Conservation (phyloP, 768 basidiomycete species). For the Sarcodon aspratus region DNA sequence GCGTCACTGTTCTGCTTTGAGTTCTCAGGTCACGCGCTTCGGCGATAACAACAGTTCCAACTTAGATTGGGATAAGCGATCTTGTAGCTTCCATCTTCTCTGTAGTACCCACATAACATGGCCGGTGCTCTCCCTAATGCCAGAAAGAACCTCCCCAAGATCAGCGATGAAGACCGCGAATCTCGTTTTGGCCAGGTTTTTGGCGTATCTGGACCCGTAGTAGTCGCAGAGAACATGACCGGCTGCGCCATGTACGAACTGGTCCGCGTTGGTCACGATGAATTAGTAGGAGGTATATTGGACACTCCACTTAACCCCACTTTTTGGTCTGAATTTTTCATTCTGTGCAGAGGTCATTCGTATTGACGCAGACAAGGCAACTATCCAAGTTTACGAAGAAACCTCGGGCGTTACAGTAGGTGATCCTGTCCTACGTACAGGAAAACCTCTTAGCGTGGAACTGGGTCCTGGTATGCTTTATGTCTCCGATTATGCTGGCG, state of each 20-base stretch:
- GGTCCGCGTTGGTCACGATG: constrained; percentile 96
- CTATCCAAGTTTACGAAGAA: constrained; percentile 99
- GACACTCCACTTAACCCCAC: background rate
- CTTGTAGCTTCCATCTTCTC: background rate
- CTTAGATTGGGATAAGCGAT: background rate
- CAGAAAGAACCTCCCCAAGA: constrained; percentile 76
- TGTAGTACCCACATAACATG: constrained; percentile 36
- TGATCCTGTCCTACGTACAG: constrained; percentile 94
- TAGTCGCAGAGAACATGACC: constrained; percentile 93
- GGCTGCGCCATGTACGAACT: constrained; percentile 97
- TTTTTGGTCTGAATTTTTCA: background rate
- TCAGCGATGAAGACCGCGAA: constrained; percentile 85
- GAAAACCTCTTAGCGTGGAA: constrained; percentile 96
- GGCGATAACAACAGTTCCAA: background rate
- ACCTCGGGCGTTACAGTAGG: constrained; percentile 98
- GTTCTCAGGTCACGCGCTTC: background rate
- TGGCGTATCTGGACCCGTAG: constrained; percentile 97
- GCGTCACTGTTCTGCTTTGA: background rate
- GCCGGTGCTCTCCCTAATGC: constrained; percentile 91
- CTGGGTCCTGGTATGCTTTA: constrained; percentile 76
- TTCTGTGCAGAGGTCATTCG: constrained; percentile 82
- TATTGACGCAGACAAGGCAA: constrained; percentile 95
- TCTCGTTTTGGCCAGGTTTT: constrained; percentile 80
- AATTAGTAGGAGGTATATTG: constrained; percentile 84
- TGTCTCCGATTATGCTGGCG: background rate